Percentiles rank a stretch among this genome's conserved stretches.
Conservation (phyloP, 2,329 filamentous ascomycete genomes). For the Ceratocystis papillata region DNA sequence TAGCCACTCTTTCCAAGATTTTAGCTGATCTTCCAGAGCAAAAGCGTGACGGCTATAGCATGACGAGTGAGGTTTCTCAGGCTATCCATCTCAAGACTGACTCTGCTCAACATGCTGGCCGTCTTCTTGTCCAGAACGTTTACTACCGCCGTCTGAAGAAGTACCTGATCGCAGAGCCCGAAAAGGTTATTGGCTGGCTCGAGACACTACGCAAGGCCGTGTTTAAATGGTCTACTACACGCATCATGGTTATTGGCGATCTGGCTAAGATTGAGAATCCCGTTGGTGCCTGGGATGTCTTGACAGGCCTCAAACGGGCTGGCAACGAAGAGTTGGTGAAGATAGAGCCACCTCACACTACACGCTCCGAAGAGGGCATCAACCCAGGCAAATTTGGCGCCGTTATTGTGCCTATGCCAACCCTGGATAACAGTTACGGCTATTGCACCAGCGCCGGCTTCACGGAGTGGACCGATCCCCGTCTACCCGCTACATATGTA, state of each 20-base stretch:
- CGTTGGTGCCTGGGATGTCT: conserved; percentile 64
- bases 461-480: conserved; percentile 62
- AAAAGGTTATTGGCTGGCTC: conserved; percentile 65
- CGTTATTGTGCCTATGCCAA: conserved; percentile 78
- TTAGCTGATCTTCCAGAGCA: conserved; percentile 83
- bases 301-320: conserved; percentile 24
- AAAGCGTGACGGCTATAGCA: conserved; percentile 71
- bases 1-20: conserved; percentile 62
- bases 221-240: conserved; percentile 75
- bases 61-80: conserved; percentile 55
- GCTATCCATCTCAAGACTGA: conserved; percentile 72
- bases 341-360: conserved; percentile 57
- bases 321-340: conserved; percentile 37
- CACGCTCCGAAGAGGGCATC: conserved; percentile 65
- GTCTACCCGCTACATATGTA: conserved; percentile 74
- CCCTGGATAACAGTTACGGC: conserved; percentile 84
- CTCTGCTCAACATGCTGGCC: conserved; percentile 65
- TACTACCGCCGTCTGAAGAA: conserved; percentile 80
- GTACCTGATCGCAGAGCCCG: conserved; percentile 64
- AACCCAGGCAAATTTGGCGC: conserved; percentile 63
- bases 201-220: conserved; percentile 64
- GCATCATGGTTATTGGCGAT: conserved; percentile 73
- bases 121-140: conserved; percentile 72
- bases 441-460: conserved; percentile 66
- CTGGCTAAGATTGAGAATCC: conserved; percentile 62